Evolutionary conservation across 306 rosid species (phyloP).

Genomic region (Acacia acuminata): DNA sequence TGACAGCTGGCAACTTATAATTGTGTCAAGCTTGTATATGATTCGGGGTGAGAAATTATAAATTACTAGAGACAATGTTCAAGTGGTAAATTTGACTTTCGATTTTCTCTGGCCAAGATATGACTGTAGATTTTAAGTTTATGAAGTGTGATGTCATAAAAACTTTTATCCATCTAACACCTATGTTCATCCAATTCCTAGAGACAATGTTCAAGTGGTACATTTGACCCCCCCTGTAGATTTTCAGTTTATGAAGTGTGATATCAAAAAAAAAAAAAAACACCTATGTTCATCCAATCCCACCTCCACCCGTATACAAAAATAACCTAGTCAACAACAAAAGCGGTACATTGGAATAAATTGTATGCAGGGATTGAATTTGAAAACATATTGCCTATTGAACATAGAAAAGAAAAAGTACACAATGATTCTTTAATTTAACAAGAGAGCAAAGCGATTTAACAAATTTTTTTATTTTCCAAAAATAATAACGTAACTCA

Average conservation of each 20-base stretch:
- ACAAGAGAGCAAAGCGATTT: neutral
- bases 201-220: neutral
- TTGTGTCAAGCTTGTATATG: no score
- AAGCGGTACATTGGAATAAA: neutral
- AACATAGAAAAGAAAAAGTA: neutral
- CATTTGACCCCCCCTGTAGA: neutral
- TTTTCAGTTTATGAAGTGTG: neutral
- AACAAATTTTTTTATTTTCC: neutral
- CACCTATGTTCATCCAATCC: no score
- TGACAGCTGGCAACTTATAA: neutral
- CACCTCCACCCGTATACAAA: no score
- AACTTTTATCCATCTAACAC: no score
- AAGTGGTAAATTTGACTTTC: neutral
- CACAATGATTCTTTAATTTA: neutral
- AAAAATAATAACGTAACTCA: neutral
- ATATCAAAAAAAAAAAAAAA: no score
- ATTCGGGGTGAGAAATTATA: no score
- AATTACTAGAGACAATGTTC: no score
- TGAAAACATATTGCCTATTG: neutral
- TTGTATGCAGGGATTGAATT: neutral
- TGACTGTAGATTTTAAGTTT: neutral
- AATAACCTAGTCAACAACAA: neutral
- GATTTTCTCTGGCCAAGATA: neutral
- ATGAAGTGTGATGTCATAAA: neutral
- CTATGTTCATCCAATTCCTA: no score